A percentile compares a stretch with the other conserved stretches of the same genome.
These are phyloP conservation scores for Lithocarpus polystachyus DNA, from an alignment of 306 rosid genomes.

Conservation along the genomic window DNA sequence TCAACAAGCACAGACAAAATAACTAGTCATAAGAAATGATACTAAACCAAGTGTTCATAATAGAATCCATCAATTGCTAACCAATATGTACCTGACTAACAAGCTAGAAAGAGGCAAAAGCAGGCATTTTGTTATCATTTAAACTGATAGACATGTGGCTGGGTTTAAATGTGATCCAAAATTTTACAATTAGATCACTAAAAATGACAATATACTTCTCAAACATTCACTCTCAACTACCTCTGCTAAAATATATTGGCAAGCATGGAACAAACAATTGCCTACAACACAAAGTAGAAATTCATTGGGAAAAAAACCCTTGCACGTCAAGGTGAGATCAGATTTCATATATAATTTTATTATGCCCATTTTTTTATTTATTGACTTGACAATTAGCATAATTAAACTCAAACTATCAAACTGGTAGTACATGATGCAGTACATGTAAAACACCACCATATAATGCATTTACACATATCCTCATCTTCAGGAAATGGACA, in stretches of 20 bases:
- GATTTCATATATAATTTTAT: not conserved
- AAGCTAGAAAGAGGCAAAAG: not conserved
- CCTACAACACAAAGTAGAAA: not conserved
- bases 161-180: not conserved
- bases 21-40: not conserved
- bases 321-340: not conserved
- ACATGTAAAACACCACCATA: not conserved
- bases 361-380: not conserved
- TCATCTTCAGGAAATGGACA: not conserved
- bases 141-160: not conserved
- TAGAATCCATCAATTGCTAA: not conserved
- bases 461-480: not conserved
- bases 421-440: not conserved
- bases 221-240: not conserved
- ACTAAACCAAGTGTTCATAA: not conserved
- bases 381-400: not conserved
- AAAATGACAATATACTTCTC: not conserved
- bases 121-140: not conserved
- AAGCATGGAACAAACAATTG: not conserved
- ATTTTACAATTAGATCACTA: not conserved
- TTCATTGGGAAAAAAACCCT: not conserved
- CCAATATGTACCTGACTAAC: not conserved
- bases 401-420: not conserved
- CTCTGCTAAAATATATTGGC: not conserved
- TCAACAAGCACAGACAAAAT: not conserved